Conservation (phyloP, 78 protist species). For the Isochrysis galbana region DNA sequence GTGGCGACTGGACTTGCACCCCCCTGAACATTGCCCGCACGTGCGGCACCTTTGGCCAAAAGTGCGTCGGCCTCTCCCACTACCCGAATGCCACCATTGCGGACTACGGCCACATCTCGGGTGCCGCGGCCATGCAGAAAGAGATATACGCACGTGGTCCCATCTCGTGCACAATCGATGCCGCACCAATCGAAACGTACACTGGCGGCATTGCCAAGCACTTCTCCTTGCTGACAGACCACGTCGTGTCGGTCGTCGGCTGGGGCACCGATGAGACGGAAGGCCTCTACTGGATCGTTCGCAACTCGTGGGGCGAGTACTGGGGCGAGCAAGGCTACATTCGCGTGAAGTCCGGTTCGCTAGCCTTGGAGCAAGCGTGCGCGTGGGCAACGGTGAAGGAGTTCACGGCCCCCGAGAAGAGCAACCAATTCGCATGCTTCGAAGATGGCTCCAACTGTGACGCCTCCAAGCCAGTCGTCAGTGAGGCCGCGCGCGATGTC, state of each 20-base stretch:
- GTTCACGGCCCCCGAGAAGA: neutral
- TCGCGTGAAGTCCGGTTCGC: neutral
- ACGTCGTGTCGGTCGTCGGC: slow-evolving; percentile 75
- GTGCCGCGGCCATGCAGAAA: slow-evolving; percentile 67
- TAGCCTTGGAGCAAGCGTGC: neutral
- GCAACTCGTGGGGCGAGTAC: slow-evolving; percentile 32
- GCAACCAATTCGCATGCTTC: neutral
- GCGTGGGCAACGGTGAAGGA: neutral
- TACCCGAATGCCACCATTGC: slow-evolving; percentile 69
- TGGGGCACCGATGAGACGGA: slow-evolving; percentile 35
- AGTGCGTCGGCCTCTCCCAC: slow-evolving; percentile 63
- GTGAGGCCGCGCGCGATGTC: too few species aligned
- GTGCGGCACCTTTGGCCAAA: slow-evolving; percentile 76
- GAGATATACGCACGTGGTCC: slow-evolving; percentile 76
- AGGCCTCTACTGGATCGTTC: slow-evolving; percentile 52
- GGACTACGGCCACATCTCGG: slow-evolving; percentile 78
- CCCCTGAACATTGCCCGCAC: slow-evolving; percentile 70
- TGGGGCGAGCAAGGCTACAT: slow-evolving; percentile 37
- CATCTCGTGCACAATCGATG: slow-evolving; percentile 71
- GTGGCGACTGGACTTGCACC: slow-evolving; percentile 50
- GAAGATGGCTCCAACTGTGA: neutral
- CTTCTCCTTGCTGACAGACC: slow-evolving; percentile 54
- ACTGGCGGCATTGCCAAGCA: slow-evolving; percentile 36
- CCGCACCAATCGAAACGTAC: slow-evolving; percentile 48
- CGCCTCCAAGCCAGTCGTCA: neutral